Percentiles rank a stretch among this genome's conserved stretches.
Evolutionary conservation across 345 rosid genomes (phyloP).

Genomic region (Hirschfeldia incana): DNA sequence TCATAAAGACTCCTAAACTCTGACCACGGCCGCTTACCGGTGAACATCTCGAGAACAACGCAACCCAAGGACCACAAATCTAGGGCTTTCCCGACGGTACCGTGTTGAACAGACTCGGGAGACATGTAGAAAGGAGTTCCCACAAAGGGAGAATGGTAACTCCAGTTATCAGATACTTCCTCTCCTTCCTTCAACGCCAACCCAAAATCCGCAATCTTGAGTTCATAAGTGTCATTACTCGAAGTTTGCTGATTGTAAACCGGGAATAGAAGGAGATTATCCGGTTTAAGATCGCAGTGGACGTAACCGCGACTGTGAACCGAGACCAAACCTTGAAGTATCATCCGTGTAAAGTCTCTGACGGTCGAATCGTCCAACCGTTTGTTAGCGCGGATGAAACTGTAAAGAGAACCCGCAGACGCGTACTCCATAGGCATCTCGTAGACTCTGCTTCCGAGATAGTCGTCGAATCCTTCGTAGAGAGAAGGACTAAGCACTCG

Average conservation of each 20-base stretch:
- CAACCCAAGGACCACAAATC: constrained; percentile 40
- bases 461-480: neutral
- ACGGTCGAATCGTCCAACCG: neutral
- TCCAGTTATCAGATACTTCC: neutral
- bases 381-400: neutral
- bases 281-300: neutral
- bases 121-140: constrained; percentile 22
- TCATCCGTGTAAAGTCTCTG: neutral
- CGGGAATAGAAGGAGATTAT: neutral
- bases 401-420: neutral
- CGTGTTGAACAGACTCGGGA: constrained; percentile 15
- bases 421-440: neutral
- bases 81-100: constrained; percentile 18
- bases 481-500: neutral
- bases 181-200: neutral
- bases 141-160: neutral
- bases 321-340: neutral
- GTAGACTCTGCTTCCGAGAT: neutral
- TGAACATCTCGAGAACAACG: constrained; percentile 34
- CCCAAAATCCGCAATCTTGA: neutral
- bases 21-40: constrained; percentile 18
- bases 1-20: neutral
- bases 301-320: neutral
- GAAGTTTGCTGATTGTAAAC: neutral
- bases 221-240: neutral